Base-by-base conservation (phyloP, 768 basidiomycete species). In the Pleurotus tuber-regium region DNA sequence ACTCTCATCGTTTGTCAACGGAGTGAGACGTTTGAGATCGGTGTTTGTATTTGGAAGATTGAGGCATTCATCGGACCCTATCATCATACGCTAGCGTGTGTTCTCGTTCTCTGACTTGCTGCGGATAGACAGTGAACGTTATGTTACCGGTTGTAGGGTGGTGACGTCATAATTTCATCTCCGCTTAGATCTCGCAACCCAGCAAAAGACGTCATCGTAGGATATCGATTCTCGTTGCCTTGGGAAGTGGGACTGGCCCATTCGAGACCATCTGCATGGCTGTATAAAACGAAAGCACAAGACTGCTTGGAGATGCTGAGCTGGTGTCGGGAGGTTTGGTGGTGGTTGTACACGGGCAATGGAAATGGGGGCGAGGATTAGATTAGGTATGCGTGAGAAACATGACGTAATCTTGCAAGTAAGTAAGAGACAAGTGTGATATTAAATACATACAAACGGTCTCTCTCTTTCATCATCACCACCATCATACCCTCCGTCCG, bases 381-480 rank as follows among this genome's bases (percentile, higher is more conserved):
- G 19, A 44, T 26, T n/a, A 28, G 28, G 43, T 28, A 29, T 24
- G 14, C 24, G 43, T 44, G 43, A 24, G 43, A 44, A 44, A 4
- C 25, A 44, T 44, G 43, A 44, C 43, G 43, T 44, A 44, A 38
- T 38, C n/a, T 12, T 16, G 21, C 14, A 14, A n/a, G 19, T 14
- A 19, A 24, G 21, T 25, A 14, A n/a, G 19, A 28, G n/a, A 24
- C 10, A n/a, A 44, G 21, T 14, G 21, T 28, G 21, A 44, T 44
- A 44, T 44, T 44, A 44, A 44, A 44, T 43, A 43, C 19, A 28
- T 51, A 23, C 28, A 14, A 28, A 43, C 21, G 40, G 40, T 51
- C 29, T 38, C 43, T n/a, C 43, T 44, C 25, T 44, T 44, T 44
- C 18, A n/a, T 23, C 23, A 21, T n/a, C 21, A 26, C 29, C 24